Conservation (phyloP, 176 grass and related monocot genomes). For the Pontederia crassipes region DNA sequence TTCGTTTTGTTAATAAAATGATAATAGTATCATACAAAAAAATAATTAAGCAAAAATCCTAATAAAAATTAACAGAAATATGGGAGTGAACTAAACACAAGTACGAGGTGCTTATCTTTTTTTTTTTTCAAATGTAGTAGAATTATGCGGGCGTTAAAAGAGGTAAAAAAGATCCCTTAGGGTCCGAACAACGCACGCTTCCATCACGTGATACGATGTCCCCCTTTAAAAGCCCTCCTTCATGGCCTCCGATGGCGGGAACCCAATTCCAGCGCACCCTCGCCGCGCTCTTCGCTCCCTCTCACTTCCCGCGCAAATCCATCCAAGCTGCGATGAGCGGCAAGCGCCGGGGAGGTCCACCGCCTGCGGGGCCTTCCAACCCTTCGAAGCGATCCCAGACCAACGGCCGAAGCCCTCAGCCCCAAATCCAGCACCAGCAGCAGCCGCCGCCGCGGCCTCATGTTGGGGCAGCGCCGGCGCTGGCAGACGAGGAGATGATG, state of each 20-base stretch:
- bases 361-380: conserved; percentile 6
- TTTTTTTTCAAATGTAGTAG: no score
- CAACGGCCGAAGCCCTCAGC: conserved; percentile 12
- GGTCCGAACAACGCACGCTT: neutral
- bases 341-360: conserved; percentile 45
- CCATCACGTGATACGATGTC: conserved; percentile 29
- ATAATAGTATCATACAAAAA: no score
- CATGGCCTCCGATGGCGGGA: conserved; percentile 8
- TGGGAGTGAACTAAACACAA: no score
- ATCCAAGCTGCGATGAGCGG: conserved; percentile 14
- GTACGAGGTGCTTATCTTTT: no score
- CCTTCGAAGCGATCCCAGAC: conserved; percentile 50
- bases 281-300: neutral
- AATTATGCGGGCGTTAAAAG: no score
- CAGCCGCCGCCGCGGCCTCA: conserved; percentile 15
- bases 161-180: no score
- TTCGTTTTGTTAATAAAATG: no score
- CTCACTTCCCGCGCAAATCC: neutral
- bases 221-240: neutral
- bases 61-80: no score
- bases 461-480: neutral
- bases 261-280: conserved; percentile 2
- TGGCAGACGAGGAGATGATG: conserved; percentile 87
- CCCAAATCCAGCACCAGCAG: conserved; percentile 6
- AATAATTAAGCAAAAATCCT: no score